These are phyloP conservation scores for Chrysoporthe puriensis DNA, from an alignment of 2,329 filamentous ascomycete genomes.

Conservation along the genomic window DNA sequence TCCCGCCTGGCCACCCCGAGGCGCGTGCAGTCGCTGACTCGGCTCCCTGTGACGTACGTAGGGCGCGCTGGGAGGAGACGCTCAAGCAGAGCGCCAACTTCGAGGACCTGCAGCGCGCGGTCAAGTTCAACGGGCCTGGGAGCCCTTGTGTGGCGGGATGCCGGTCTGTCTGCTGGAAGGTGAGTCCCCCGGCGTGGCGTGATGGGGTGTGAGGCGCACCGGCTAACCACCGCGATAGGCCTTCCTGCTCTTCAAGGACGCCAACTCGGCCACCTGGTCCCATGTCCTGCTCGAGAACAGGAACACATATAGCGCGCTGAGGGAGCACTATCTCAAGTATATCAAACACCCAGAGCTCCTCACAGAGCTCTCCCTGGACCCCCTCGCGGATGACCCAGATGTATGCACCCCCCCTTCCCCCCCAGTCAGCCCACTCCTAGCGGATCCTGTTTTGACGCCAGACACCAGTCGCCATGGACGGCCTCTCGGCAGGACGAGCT, in stretches of 20 bases:
- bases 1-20: not conserved
- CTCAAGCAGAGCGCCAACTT: conserved; percentile 61
- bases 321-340: conserved; percentile 76
- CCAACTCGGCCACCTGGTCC: conserved; percentile 69
- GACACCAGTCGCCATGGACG: conserved; percentile 83
- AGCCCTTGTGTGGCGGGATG: conserved; percentile 73
- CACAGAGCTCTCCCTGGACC: conserved; percentile 71
- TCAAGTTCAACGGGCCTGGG: conserved; percentile 60
- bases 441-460: conserved; percentile 16
- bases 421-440: not conserved
- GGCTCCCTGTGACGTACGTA: conserved; percentile 37
- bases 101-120: conserved; percentile 65
- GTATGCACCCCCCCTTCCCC: conserved; percentile 39
- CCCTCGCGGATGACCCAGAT: conserved; percentile 77
- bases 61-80: conserved; percentile 70
- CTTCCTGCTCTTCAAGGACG: conserved; percentile 77
- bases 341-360: conserved; percentile 85
- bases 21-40: not conserved
- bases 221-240: conserved; percentile 52
- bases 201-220: not conserved
- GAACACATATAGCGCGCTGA: conserved; percentile 71
- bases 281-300: conserved; percentile 69
- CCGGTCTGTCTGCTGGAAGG: conserved; percentile 90
- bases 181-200: not conserved
- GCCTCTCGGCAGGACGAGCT: conserved; percentile 83